A percentile compares a stretch with the other conserved stretches of the same genome.
These are phyloP conservation scores for Plicaturopsis crispa DNA, from an alignment of 768 basidiomycete species.

Conservation along the genomic window DNA sequence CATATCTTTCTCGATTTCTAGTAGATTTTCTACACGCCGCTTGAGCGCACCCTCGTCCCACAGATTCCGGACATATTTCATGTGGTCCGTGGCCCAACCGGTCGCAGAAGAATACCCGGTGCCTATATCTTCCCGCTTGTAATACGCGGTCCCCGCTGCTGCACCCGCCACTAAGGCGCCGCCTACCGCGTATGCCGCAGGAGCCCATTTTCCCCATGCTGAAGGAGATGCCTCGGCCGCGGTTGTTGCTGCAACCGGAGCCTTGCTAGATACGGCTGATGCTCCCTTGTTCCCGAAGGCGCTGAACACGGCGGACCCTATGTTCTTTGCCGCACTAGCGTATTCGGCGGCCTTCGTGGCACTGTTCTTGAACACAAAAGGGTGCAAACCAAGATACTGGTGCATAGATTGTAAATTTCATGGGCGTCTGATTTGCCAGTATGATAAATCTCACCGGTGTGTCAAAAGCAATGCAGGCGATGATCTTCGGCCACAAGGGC, in stretches of 20 bases:
- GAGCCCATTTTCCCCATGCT: slow-evolving; percentile 59
- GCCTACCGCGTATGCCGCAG: slow-evolving; percentile 64
- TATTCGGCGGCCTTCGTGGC: slow-evolving; percentile 71
- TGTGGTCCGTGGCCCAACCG: slow-evolving; percentile 85
- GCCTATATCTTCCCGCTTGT: slow-evolving; percentile 68
- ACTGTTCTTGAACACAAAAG: slow-evolving; percentile 76
- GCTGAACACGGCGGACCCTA: slow-evolving; percentile 56
- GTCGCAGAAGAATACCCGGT: slow-evolving; percentile 55
- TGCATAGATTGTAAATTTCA: slow-evolving; percentile 3
- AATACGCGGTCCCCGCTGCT: slow-evolving; percentile 79
- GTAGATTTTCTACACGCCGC: slow-evolving; percentile 52
- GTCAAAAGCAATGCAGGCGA: slow-evolving; percentile 82
- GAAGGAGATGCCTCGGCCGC: slow-evolving; percentile 21
- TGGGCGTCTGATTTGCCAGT: neutral
- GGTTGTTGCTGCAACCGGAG: slow-evolving; percentile 23
- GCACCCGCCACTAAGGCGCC: slow-evolving; percentile 74
- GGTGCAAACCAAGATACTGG: slow-evolving; percentile 85
- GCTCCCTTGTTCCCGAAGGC: slow-evolving; percentile 45
- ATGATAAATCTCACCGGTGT: slow-evolving; percentile 64
- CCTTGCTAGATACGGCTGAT: slow-evolving; percentile 20
- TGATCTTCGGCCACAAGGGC: slow-evolving; percentile 83
- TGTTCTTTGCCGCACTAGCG: slow-evolving; percentile 53
- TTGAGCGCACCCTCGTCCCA: slow-evolving; percentile 72
- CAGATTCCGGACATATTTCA: slow-evolving; percentile 81
- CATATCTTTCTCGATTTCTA: slow-evolving; percentile 49